These are phyloP conservation scores for Elsinoe fawcettii DNA, from an alignment of 2,329 filamentous ascomycete genomes.

Conservation along the genomic window DNA sequence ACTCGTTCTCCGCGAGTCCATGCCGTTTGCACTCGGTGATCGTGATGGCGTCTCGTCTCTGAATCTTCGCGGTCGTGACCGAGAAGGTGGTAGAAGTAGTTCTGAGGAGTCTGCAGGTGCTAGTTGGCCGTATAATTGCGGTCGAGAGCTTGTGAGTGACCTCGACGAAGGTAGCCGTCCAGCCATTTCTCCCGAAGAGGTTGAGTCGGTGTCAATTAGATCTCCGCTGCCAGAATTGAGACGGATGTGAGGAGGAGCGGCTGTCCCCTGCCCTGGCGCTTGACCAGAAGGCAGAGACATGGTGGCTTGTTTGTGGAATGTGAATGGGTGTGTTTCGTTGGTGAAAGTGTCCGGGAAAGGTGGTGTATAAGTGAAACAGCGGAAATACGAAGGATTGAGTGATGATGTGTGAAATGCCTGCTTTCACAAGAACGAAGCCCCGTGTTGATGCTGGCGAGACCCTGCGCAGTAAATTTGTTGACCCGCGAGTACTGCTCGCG, in stretches of 20 bases:
- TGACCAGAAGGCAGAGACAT: constrained; percentile 14
- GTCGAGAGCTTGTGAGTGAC: constrained; percentile 35
- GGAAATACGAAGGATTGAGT: neutral
- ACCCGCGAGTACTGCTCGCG: neutral
- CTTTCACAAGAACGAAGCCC: neutral
- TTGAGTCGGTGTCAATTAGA: constrained; percentile 32
- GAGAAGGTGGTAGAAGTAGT: constrained; percentile 43
- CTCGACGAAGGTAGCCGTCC: constrained; percentile 37
- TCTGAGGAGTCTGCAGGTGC: constrained; percentile 40
- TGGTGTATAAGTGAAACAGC: constrained; percentile 9
- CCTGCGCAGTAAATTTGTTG: neutral
- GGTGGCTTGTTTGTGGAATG: neutral
- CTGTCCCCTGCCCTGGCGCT: constrained; percentile 11
- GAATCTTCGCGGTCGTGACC: constrained; percentile 42
- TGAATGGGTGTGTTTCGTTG: neutral
- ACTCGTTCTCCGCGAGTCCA: constrained; percentile 56
- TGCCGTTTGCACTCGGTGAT: constrained; percentile 44
- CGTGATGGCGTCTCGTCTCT: constrained; percentile 44
- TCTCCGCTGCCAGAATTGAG: constrained; percentile 56
- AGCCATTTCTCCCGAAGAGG: constrained; percentile 30
- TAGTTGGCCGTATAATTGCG: constrained; percentile 28
- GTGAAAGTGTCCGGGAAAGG: neutral
- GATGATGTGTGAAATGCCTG: constrained; percentile 6
- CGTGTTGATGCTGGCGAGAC: constrained; percentile 11
- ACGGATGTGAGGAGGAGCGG: constrained; percentile 50